A percentile compares a stretch with the other conserved stretches of the same genome.
Evolutionary conservation across 225 moss, liverwort and hornwort species (phyloP).

Genomic region (Pleurozium schreberi): DNA sequence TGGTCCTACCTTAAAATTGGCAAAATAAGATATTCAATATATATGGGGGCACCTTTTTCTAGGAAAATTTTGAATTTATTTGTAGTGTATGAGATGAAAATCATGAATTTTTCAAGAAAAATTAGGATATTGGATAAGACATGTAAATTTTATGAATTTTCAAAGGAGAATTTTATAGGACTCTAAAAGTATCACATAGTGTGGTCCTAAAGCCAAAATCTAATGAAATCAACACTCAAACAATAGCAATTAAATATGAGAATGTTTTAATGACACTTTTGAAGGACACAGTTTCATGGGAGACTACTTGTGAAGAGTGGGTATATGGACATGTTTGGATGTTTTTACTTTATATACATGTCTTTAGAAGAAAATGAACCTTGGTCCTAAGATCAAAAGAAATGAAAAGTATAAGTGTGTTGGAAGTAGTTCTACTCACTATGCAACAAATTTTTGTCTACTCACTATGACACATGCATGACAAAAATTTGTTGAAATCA

Average conservation of each 20-base stretch:
- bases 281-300: background rate
- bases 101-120: background rate
- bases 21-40: background rate
- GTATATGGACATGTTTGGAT: accelerated
- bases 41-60: accelerated
- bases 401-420: background rate
- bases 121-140: background rate
- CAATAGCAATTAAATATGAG: accelerated
- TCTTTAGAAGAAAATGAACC: background rate
- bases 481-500: too few relatives aligned
- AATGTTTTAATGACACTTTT: background rate
- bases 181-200: accelerated
- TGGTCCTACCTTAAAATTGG: too few relatives aligned
- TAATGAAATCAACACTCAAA: accelerated
- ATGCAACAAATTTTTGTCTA: too few relatives aligned
- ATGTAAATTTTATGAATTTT: background rate
- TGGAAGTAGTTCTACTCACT: background rate
- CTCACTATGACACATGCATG: too few relatives aligned
- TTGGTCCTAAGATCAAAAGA: accelerated
- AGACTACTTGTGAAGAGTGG: background rate
- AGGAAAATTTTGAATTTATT: too few relatives aligned
- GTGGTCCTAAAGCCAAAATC: background rate
- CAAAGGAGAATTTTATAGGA: background rate
- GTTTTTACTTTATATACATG: background rate
- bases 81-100: too few relatives aligned